Evolutionary conservation across 345 rosid species (phyloP), one percentile per base, ranked within the genome.

Genomic region (Rhodamnia argentea): DNA sequence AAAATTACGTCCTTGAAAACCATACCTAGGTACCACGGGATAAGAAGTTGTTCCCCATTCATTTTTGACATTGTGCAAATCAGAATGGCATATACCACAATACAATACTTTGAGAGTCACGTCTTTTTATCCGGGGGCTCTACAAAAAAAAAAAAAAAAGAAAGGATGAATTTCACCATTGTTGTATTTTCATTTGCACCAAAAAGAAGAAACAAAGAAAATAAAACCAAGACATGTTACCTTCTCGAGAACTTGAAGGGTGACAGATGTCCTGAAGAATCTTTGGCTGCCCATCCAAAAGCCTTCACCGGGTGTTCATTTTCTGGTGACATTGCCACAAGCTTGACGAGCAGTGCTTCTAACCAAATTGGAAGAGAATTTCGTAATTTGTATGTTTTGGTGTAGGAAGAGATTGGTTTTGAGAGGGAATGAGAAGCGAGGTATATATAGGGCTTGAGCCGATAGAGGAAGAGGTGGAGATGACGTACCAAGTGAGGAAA

Each of bases 1-100:
- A 42, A 42, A 42, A 42, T 3, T 42, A 42, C 44, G 44, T 42
- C 4, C 44, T 42, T 47, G 42, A 51, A 44, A 6, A 50, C 20
- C 85, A 7, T 89, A 92, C 92, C 93, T 90, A 2, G 93, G 93
- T n/a, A 90, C 90, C 42, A 90, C 8, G 24, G 93, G 93, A 55
- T 85, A 92, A 13, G 14, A 26, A 18, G 90, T 23, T 56, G 4
- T 1, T 15, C 91, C 90, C 91, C 89, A 90, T 3, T 89, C 93
- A 11, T 90, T 90, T 64, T 87, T 92, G 53, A 87, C 5, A 40
- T 7, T 16, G 86, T 88, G 88, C 64, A 92, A 90, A 76, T 90
- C 91, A 2, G 90, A 74, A 54, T 92, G 93, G 85, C 92, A 92
- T 13, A 92, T 89, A 53, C 91, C 92, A 85, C 92, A 90, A 44